Evolutionary conservation across 164 flowering plant genomes (phyloP), one percentile per base, ranked within the genome.

Genomic region (Sedum album): DNA sequence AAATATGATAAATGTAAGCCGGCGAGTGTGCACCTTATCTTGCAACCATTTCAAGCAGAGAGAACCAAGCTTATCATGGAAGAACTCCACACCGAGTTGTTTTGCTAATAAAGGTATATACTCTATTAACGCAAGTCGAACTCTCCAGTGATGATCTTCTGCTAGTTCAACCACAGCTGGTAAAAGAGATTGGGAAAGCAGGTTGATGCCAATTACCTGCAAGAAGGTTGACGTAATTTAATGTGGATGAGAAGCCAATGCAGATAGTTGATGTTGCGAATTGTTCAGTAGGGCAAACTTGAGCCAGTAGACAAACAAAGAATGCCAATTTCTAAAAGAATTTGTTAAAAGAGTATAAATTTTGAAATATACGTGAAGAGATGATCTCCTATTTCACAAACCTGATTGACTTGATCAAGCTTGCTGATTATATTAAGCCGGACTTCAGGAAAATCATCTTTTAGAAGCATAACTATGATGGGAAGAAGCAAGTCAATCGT

Each of bases 381-480:
- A 46, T 30, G 55, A 49, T 38, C 13, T 31, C 60, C 10, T 21
- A 23, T 17, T 53, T 53, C 60, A 67, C 71, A 64, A 69, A 91
- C 98, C 97, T 91, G 97, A 72, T 93, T 93, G 68, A 93, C 98
- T 91, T 91, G 98, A 82, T 93, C 98, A 71, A 93, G 96, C 83
- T 93, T 93, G 88, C 98, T 89, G 62, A 94, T 94, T 48, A 94
- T 94, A 71, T 91, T 94, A 66, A 94, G 85, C n/a, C 98, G 88
- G 0, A 94, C 98, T 80, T 94, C 98, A 71, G 98, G 97, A 72
- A 94, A 94, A 69, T 94, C 98, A 76, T 94, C 98, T 71, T 94
- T 94, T 69, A 94, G 75, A 69, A 94, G 92, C 66, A 96, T 88
- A 36, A 94, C 96, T 69, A 94, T 91, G 53, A 94, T 94, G 2